Base-by-base conservation (phyloP, 345 rosid genomes). In the Eucalyptus cladocalyx region DNA sequence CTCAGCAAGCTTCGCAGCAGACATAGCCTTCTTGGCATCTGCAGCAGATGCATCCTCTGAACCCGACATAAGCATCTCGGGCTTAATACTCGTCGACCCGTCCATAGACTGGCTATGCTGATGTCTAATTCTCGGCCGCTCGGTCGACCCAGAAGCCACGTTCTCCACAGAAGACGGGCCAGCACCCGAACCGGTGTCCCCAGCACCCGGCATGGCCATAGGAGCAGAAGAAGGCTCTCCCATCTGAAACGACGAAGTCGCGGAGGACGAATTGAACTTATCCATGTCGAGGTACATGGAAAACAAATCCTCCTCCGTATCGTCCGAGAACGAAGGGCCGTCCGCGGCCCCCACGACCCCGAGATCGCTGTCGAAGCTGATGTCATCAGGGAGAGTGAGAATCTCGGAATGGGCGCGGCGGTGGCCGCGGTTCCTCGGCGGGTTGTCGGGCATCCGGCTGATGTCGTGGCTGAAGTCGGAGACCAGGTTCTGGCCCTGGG, bases 61-160 rank as follows among this genome's bases (percentile, higher is more conserved):
- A 85, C 95, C 96, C 7, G 96, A 93, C 90, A 96, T 92, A 56
- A 98, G 97, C 98, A 98, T 96, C 90, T 97, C 99, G n/a, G 96
- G 94, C 91, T 94, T 94, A 76, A 97, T 94, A 88, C 92, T 96
- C 13, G 95, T 92, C 1, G 99, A 96, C 30, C 99, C 99, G 90
- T 98, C 99, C 99, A 98, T 97, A 47, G 99, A 97, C 85, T 92
- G 99, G 92, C 99, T 96, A 50, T 97, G 98, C 80, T 98, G 99
- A 89, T 98, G 99, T 94, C 99, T 96, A 87, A 96, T 90, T 92
- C 97, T 96, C 17, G 99, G 97, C 90, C 96, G 96, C 91, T 96
- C 98, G 7, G 93, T 92, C 32, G 94, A 51, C 88, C 32, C 88
- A 42, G 88, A 17, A 50, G 67, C 89, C 67, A 72, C 72, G 90